Percentiles rank a stretch among this genome's conserved stretches.
These are phyloP conservation scores for Colletotrichum sp. DNA, from an alignment of 2,329 filamentous ascomycete species.

Conservation along the genomic window DNA sequence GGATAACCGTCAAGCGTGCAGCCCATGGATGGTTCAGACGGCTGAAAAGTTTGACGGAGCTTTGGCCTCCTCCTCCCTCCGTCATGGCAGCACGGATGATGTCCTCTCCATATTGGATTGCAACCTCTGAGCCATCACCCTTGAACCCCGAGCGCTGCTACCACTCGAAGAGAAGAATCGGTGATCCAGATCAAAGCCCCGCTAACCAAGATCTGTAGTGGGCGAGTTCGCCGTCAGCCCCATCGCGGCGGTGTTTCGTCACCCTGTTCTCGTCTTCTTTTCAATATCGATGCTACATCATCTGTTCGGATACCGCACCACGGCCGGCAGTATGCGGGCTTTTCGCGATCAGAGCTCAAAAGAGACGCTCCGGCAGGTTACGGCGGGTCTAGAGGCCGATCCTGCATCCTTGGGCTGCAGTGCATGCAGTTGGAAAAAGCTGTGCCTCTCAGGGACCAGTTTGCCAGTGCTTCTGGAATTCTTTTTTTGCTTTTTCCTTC, in stretches of 20 bases:
- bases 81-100: slow-evolving; percentile 8
- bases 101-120: background rate
- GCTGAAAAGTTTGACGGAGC: background rate
- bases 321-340: background rate
- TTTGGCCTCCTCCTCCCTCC: background rate
- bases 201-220: slow-evolving; percentile 19
- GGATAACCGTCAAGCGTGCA: background rate
- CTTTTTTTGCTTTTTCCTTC: background rate
- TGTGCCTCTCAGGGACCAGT: background rate
- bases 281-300: slow-evolving; percentile 9
- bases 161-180: background rate
- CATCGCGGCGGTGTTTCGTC: slow-evolving; percentile 4
- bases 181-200: slow-evolving; percentile 17
- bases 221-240: slow-evolving; percentile 6
- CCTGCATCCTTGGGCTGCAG: background rate
- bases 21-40: background rate
- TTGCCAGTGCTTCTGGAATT: background rate
- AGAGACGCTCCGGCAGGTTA: background rate
- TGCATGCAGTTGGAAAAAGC: background rate
- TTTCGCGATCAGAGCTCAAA: slow-evolving; percentile 9
- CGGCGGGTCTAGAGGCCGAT: background rate
- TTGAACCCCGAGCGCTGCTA: background rate
- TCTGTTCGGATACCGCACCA: background rate
- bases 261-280: slow-evolving; percentile 5
- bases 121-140: background rate